Conservation (phyloP, 2,329 filamentous ascomycete species). For the Cryphonectria nitschkei region DNA sequence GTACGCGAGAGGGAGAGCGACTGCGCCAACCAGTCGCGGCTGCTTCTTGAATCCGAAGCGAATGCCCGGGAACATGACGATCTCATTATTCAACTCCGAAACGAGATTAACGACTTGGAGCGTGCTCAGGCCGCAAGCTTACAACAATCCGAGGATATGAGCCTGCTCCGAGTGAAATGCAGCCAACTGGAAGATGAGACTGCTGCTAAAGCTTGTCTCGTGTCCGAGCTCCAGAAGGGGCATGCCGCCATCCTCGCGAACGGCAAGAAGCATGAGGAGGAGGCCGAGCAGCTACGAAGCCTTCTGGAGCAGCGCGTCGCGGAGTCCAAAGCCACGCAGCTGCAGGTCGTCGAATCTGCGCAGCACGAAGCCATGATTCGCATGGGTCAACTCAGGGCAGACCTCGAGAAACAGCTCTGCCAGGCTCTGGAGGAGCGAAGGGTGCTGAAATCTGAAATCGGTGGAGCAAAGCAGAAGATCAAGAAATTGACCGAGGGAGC, state of each 20-base stretch:
- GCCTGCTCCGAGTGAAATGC: slow-evolving; percentile 22
- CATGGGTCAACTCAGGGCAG: slow-evolving; percentile 34
- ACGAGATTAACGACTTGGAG: slow-evolving; percentile 32
- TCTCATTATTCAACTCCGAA: slow-evolving; percentile 24
- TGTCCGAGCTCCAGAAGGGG: slow-evolving; percentile 31
- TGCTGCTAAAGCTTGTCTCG: slow-evolving; percentile 22
- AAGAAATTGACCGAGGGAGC: slow-evolving; percentile 25
- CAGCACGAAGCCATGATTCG: slow-evolving; percentile 39
- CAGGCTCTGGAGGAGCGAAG: slow-evolving; percentile 32
- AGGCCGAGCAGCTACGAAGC: slow-evolving; percentile 30
- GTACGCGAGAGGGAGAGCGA: slow-evolving; percentile 16
- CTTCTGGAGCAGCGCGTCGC: slow-evolving; percentile 31
- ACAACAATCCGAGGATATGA: slow-evolving; percentile 24
- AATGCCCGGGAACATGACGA: not conserved
- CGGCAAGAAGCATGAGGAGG: slow-evolving; percentile 27
- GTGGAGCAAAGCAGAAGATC: slow-evolving; percentile 33
- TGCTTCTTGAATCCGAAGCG: not conserved
- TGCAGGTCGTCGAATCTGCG: slow-evolving; percentile 37
- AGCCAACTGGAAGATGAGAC: slow-evolving; percentile 29
- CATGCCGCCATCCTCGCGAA: slow-evolving; percentile 27
- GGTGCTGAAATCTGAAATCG: slow-evolving; percentile 36
- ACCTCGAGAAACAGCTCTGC: slow-evolving; percentile 34
- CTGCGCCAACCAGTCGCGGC: slow-evolving; percentile 3
- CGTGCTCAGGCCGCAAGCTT: slow-evolving; percentile 14
- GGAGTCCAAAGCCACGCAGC: slow-evolving; percentile 22